Percentiles rank a stretch among this genome's conserved stretches.
These are phyloP conservation scores for Dactylellina drechsleri DNA, from an alignment of 2,329 filamentous ascomycete genomes.

Conservation along the genomic window DNA sequence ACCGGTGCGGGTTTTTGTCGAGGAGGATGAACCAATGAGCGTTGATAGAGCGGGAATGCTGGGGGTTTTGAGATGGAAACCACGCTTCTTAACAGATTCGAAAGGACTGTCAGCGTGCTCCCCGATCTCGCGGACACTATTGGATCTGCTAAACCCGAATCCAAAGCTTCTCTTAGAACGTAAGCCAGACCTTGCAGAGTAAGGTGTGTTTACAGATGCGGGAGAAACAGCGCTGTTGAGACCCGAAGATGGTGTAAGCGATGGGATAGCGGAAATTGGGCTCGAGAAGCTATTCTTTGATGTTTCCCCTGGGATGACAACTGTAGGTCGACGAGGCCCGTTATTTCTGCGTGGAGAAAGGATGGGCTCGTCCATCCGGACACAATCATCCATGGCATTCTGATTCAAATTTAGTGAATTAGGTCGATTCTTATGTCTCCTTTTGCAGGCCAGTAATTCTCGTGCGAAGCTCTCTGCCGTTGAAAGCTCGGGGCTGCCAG, in stretches of 20 bases:
- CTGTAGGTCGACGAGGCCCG: slow-evolving; percentile 28
- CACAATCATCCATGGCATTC: not conserved
- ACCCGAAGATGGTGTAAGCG: slow-evolving; percentile 37
- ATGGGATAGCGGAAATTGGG: slow-evolving; percentile 34
- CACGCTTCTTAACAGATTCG: slow-evolving; percentile 27
- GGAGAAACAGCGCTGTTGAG: slow-evolving; percentile 35
- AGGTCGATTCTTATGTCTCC: slow-evolving; percentile 20
- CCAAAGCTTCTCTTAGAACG: slow-evolving; percentile 43
- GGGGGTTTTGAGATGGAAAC: slow-evolving; percentile 38
- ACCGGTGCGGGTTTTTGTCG: slow-evolving; percentile 24
- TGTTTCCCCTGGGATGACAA: slow-evolving; percentile 19
- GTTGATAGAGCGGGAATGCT: slow-evolving; percentile 40
- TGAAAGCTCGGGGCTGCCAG: slow-evolving; percentile 38
- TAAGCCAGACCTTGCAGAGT: slow-evolving; percentile 30
- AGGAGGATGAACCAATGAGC: slow-evolving; percentile 20
- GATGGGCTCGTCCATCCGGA: slow-evolving; percentile 7
- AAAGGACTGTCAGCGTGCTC: slow-evolving; percentile 10
- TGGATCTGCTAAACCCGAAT: slow-evolving; percentile 36
- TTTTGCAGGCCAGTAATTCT: slow-evolving; percentile 31
- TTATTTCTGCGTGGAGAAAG: slow-evolving; percentile 13
- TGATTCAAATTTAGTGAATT: slow-evolving; percentile 24
- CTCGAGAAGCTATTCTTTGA: slow-evolving; percentile 16
- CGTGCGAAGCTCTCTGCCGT: slow-evolving; percentile 34
- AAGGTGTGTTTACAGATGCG: slow-evolving; percentile 26
- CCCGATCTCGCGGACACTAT: slow-evolving; percentile 38